These are phyloP conservation scores for Candida germanica DNA, from an alignment of 805 yeast species.

Conservation along the genomic window DNA sequence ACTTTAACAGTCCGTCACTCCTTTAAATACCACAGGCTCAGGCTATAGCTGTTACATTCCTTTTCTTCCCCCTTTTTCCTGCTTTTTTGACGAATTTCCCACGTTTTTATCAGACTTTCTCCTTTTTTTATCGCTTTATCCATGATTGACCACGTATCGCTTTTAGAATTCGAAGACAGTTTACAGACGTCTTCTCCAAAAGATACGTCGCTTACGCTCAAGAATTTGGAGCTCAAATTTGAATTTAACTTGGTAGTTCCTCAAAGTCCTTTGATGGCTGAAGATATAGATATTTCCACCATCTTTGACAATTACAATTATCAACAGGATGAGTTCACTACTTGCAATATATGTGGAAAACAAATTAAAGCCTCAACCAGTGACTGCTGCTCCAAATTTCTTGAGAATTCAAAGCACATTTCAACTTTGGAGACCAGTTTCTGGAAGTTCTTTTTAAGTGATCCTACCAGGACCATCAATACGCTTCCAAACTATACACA, in stretches of 20 bases:
- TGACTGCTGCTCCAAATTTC: conserved; percentile 24
- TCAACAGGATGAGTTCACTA: conserved; percentile 29
- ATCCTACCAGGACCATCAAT: conserved; percentile 43
- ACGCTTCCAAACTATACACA: conserved; percentile 48
- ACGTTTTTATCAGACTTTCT: no score
- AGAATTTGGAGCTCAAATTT: conserved; percentile 25
- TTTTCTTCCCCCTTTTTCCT: background rate
- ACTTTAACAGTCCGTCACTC: no score
- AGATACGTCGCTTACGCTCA: conserved; percentile 18
- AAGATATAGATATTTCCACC: conserved; percentile 10
- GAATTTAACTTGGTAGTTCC: conserved; percentile 18
- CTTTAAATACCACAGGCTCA: background rate
- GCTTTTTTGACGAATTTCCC: no score
- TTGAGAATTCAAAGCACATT: conserved; percentile 15
- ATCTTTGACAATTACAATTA: conserved; percentile 19
- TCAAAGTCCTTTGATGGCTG: conserved; percentile 3
- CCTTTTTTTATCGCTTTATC: background rate
- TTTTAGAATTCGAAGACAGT: conserved; percentile 36
- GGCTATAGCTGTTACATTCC: background rate
- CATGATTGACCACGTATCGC: conserved; percentile 22
- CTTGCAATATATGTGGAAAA: conserved; percentile 30
- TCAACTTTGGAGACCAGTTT: conserved; percentile 35
- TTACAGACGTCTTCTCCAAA: conserved; percentile 17
- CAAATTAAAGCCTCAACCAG: conserved; percentile 15
- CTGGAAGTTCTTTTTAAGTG: conserved; percentile 44